Conservation (phyloP, 768 basidiomycete species). For the Suillus hirtellus region DNA sequence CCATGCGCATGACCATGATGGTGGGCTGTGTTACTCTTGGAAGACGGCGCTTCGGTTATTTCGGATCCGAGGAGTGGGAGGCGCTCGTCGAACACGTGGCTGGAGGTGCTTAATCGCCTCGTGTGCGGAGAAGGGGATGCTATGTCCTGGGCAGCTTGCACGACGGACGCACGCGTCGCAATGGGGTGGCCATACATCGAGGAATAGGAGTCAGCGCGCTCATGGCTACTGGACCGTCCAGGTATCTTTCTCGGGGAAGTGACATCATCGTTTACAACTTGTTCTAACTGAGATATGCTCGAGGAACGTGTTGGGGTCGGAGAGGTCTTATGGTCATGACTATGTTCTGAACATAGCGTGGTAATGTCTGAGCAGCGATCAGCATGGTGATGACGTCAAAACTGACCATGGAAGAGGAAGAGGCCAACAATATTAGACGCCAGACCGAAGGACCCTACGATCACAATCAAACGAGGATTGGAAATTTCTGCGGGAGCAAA, state of each 20-base stretch:
- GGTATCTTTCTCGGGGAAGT: constrained; percentile 35
- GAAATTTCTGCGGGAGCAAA: constrained; percentile 64
- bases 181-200: constrained; percentile 76
- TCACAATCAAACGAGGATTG: constrained; percentile 83
- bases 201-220: constrained; percentile 48
- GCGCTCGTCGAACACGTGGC: constrained; percentile 35
- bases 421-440: constrained; percentile 91
- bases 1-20: constrained; percentile 44
- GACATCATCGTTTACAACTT: constrained; percentile 17
- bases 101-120: constrained; percentile 8
- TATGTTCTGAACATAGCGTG: constrained; percentile 51
- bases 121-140: constrained; percentile 36
- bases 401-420: constrained; percentile 90
- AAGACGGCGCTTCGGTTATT: constrained; percentile 4
- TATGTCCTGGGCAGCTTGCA: constrained; percentile 84
- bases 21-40: constrained; percentile 19
- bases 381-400: constrained; percentile 9
- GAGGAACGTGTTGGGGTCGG: constrained; percentile 39
- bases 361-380: constrained; percentile 14
- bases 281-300: constrained; percentile 32
- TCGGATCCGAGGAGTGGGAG: constrained; percentile 44
- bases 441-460: constrained; percentile 88
- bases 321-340: constrained; percentile 45
- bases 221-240: constrained; percentile 19
- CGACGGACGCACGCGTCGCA: constrained; percentile 69